phyloP scores from a whole-genome alignment of 192 early-diverging fungal genomes.

The Pilobolus umbonatus region DNA sequence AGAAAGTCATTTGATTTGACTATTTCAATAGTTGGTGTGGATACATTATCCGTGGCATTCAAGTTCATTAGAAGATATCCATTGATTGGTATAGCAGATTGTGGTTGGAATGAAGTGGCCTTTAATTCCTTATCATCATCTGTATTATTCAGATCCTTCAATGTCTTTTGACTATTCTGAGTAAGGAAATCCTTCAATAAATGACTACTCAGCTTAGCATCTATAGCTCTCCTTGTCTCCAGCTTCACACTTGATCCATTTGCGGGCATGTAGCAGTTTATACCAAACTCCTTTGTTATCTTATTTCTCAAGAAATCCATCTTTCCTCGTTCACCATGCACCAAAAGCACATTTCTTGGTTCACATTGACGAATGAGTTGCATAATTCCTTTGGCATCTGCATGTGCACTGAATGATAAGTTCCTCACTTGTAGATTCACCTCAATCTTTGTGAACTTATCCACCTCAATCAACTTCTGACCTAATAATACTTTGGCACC shows the following conservation, averaged over 20 bases:
- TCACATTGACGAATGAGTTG: constrained; percentile 87
- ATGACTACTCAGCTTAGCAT: constrained; percentile 47
- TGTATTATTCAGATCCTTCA: neutral
- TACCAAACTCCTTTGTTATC: constrained; percentile 77
- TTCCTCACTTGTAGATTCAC: constrained; percentile 93
- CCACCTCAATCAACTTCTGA: constrained; percentile 81
- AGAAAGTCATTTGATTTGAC: constrained; percentile 4
- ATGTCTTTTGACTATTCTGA: neutral
- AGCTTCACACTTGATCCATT: constrained; percentile 78
- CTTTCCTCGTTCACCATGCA: constrained; percentile 89
- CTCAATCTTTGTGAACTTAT: constrained; percentile 64
- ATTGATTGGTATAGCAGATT: constrained; percentile 12
- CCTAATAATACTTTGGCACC: constrained; percentile 90
- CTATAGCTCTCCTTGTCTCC: constrained; percentile 62
- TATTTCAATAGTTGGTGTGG: constrained; percentile 10
- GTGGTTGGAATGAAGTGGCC: constrained; percentile 5
- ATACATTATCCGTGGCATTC: neutral
- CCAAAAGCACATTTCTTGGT: constrained; percentile 85
- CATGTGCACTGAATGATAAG: constrained; percentile 94
- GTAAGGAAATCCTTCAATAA: constrained; percentile 42
- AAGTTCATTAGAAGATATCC: constrained; percentile 1
- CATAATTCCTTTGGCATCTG: constrained; percentile 97
- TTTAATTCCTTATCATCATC: neutral
- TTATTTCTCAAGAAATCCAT: constrained; percentile 83
- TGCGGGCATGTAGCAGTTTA: constrained; percentile 82